phyloP scores from a whole-genome alignment of 176 grass and related monocot genomes.

The Oryza rufipogon region DNA sequence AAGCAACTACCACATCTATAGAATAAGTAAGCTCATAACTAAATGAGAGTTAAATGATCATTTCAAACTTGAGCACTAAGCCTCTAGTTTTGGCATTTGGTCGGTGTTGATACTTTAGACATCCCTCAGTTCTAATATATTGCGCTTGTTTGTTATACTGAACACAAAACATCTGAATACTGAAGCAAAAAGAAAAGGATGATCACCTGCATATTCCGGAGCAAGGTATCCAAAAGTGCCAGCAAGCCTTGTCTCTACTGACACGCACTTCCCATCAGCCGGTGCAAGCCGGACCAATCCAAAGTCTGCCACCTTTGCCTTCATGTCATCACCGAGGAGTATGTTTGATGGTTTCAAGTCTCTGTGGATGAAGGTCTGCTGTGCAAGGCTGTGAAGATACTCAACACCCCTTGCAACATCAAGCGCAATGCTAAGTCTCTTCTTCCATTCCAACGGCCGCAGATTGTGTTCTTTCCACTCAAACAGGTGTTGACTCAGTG shows the following conservation, averaged over 20 bases:
- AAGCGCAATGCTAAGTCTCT: slow-evolving; percentile 75
- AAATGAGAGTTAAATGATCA: neutral
- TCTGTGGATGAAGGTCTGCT: slow-evolving; percentile 98
- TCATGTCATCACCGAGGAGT: slow-evolving; percentile 97
- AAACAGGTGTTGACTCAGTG: slow-evolving; percentile 79
- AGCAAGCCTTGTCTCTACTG: slow-evolving; percentile 79
- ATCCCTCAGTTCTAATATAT: slow-evolving; percentile 1
- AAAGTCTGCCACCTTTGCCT: slow-evolving; percentile 96
- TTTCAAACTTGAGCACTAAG: neutral
- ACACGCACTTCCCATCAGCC: slow-evolving; percentile 84
- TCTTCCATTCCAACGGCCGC: slow-evolving; percentile 91
- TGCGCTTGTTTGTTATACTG: neutral
- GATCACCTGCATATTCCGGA: slow-evolving; percentile 92
- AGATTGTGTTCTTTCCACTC: slow-evolving; percentile 67
- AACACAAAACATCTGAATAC: slow-evolving; percentile 5
- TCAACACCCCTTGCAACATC: slow-evolving; percentile 98
- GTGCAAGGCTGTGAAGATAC: slow-evolving; percentile 86
- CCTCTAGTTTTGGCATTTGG: neutral
- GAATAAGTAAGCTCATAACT: slow-evolving; percentile 10
- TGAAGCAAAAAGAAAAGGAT: slow-evolving; percentile 34
- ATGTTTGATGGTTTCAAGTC: slow-evolving; percentile 96
- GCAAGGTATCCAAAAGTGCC: slow-evolving; percentile 97
- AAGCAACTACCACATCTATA: slow-evolving; percentile 16
- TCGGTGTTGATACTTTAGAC: neutral
- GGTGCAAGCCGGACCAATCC: slow-evolving; percentile 90